These are phyloP conservation scores for Lipomyces yamadae DNA, from an alignment of 805 yeast genomes.

Conservation along the genomic window DNA sequence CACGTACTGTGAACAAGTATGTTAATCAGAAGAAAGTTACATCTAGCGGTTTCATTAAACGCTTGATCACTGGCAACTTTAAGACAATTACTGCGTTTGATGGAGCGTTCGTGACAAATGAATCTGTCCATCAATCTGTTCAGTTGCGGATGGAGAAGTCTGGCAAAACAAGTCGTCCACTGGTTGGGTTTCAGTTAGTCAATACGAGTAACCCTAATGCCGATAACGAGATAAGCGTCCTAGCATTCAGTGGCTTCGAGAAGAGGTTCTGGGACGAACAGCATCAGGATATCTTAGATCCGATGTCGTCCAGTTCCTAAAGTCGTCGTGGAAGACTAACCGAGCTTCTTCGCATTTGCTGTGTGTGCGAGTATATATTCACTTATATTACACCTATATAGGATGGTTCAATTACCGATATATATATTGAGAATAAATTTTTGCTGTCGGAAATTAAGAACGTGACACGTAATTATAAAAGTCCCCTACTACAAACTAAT, in stretches of 20 bases:
- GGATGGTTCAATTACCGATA: no score
- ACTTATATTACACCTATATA: no score
- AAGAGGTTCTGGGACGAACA: conserved; percentile 1
- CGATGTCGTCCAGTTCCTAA: neutral
- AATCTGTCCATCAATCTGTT: conserved; percentile 24
- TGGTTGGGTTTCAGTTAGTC: neutral
- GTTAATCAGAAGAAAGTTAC: neutral
- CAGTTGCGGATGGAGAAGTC: conserved; percentile 2
- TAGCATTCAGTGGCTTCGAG: conserved; percentile 4
- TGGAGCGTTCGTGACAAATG: conserved; percentile 10
- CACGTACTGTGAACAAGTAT: conserved; percentile 14
- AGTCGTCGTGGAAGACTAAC: neutral
- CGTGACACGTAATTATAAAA: no score
- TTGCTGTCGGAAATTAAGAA: no score
- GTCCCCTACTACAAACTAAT: no score
- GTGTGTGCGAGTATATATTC: neutral
- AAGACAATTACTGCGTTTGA: neutral
- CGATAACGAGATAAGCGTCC: neutral
- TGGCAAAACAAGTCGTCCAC: neutral
- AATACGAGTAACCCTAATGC: neutral
- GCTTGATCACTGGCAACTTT: neutral
- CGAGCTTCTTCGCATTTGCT: no score
- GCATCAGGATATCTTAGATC: neutral
- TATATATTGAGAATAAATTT: no score
- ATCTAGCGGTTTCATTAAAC: neutral